Base-by-base conservation (phyloP, 371 early-diverging fungal genomes). In the Gilbertella persicaria region DNA sequence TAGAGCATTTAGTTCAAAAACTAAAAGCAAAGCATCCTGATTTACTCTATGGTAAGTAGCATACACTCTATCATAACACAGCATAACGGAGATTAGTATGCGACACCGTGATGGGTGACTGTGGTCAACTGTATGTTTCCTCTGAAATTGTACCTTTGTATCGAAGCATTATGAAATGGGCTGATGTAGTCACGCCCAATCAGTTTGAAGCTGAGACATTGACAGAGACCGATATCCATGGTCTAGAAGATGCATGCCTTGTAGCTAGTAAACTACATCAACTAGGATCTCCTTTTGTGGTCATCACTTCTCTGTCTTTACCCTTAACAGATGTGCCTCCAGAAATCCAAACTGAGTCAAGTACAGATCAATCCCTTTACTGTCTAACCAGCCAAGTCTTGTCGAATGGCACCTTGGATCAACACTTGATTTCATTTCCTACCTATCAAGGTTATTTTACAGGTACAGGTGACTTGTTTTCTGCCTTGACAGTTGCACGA, bases 21-120 rank as follows among this genome's bases (percentile, higher is more conserved):
- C 64, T 90, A 24, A 73, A 71, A 49, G 45, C 50, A 1, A 66
- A 61, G n/a, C 75, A 77, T 33, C 75, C 86, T 10, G 41, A 60
- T 13, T 40, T 80, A n/a, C 54, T 75, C 1, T 77, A 66, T 65
- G 80, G 84, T 79, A 65, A 69, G 58, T 46, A 16, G 7, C 29
- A 12, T 1, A 10, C 12, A 9, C 29, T 20, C 45, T 38, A 20
- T 23, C 9, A 9, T 44, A n/a, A 14, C 37, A 26, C 24, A 35
- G 19, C 25, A 19, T 40, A 33, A 19, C 25, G 8, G 28, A 48
- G 13, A 50, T 5, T 60, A 88, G 91, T 96, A 0, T 74, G 94
- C 52, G 97, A 97, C 70, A 92, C 96, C 1, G 97, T 97, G 2
- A 85, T 97, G 80, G 97, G 97, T 19, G 97, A 97, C 68, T 79